phyloP scores from a whole-genome alignment of 495 filamentous ascomycete species.

The Geopyxis carbonaria region DNA sequence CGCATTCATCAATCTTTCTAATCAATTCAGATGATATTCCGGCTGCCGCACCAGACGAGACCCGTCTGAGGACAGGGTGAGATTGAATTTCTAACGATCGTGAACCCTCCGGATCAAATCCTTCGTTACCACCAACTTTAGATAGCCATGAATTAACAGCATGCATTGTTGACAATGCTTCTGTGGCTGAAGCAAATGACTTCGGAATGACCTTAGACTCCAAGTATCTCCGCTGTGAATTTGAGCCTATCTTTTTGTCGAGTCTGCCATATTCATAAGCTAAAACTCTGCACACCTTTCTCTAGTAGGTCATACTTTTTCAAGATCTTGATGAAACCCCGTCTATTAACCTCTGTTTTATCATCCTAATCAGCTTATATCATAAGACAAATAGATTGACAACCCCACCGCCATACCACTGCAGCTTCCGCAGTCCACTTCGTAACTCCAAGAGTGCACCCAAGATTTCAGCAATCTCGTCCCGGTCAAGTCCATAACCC shows the following conservation, averaged over 20 bases:
- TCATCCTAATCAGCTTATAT: slow-evolving; percentile 4
- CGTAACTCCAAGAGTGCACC: slow-evolving; percentile 75
- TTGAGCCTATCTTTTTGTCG: slow-evolving; percentile 26
- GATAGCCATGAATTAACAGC: slow-evolving; percentile 86
- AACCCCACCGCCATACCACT: slow-evolving; percentile 59
- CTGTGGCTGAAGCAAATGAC: slow-evolving; percentile 63
- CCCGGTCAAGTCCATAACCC: slow-evolving; percentile 36
- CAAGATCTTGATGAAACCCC: slow-evolving; percentile 92
- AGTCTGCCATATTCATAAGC: slow-evolving; percentile 7
- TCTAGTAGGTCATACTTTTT: slow-evolving; percentile 70
- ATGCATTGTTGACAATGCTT: slow-evolving; percentile 47
- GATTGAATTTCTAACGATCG: slow-evolving; percentile 2
- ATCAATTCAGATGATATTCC: slow-evolving; percentile 47
- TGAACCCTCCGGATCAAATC: slow-evolving; percentile 32
- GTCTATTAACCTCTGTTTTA: slow-evolving; percentile 61
- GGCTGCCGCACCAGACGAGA: slow-evolving; percentile 51
- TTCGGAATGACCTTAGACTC: slow-evolving; percentile 71
- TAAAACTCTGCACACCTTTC: too few relatives aligned
- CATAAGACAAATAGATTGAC: not conserved
- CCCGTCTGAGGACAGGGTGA: slow-evolving; percentile 37
- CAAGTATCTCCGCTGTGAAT: slow-evolving; percentile 65
- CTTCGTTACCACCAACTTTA: slow-evolving; percentile 52
- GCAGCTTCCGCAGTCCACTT: slow-evolving; percentile 69
- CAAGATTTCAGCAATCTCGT: slow-evolving; percentile 79
- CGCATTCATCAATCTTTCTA: slow-evolving; percentile 57